Base-by-base conservation (phyloP, 2,329 filamentous ascomycete species). In the Penicillium concentricum region DNA sequence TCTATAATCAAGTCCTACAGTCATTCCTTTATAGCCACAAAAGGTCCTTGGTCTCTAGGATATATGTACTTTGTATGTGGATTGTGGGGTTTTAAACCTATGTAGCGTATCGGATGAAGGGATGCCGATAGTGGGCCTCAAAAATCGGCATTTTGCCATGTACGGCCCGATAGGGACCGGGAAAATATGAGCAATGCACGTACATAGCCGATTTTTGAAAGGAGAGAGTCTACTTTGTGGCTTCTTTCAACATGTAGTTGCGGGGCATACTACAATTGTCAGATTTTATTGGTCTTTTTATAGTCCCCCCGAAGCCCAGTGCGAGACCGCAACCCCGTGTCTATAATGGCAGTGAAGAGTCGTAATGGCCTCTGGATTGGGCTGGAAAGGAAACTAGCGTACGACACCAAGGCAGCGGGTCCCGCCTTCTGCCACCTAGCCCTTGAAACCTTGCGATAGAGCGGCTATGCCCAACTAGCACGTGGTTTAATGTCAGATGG, bases 261-360 rank as follows among this genome's bases (percentile, higher is more conserved):
- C 12, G n/a, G 24, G 10, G 5, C 12, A 44, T 30, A 32, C 8
- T 18, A 45, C 7, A 30, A 13, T 20, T 13, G 20, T 15, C 26
- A 15, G 1, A 44, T 44, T 5, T 28, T 2, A 44, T 6, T 18
- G 15, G 16, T 12, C 4, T 43, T 18, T 18, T 30, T 18, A 13
- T 44, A 30, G 42, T 28, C 15, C 22, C 22, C 16, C 10, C 12
- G 2, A 39, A 22, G 37, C 37, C 12, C 5, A 39, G 12, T 22
- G 10, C 18, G 18, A 15, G n/a, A 18, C 69, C 58, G 78, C 73
- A 1, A 79, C 70, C 75, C 74, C 1, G 63, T 57, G 51, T n/a
- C n/a, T n/a, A n/a, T n/a, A n/a, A n/a, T n/a, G n/a, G n/a, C n/a
- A n/a, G n/a, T n/a, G 77, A 77, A 2, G 62, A 58, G 49, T 58